These are phyloP conservation scores for Tetracentron sinense DNA, from an alignment of 164 flowering plant genomes.

Conservation along the genomic window DNA sequence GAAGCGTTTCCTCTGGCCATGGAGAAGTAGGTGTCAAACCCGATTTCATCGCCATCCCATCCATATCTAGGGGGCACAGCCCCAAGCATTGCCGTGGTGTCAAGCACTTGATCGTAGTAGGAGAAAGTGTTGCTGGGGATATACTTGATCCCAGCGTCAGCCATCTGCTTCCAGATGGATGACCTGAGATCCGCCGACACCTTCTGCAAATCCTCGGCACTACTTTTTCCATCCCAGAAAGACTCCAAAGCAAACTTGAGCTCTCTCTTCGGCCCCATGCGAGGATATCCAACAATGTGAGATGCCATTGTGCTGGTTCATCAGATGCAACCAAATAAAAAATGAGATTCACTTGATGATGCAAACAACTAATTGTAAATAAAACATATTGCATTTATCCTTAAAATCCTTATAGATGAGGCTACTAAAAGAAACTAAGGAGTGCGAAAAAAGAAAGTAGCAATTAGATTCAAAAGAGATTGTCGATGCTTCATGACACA, in stretches of 20 bases:
- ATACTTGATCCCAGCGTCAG: slow-evolving; percentile 57
- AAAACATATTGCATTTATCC: neutral
- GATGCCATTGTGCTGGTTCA: slow-evolving; percentile 64
- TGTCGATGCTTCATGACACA: neutral
- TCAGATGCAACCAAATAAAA: slow-evolving; percentile 2
- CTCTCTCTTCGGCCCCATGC: slow-evolving; percentile 84
- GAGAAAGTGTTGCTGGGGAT: slow-evolving; percentile 80
- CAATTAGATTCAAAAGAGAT: too few relatives aligned
- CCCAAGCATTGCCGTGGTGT: slow-evolving; percentile 74
- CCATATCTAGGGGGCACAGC: slow-evolving; percentile 69
- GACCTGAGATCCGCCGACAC: slow-evolving; percentile 63
- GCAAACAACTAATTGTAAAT: neutral
- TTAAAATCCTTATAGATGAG: neutral
- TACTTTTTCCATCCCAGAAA: slow-evolving; percentile 78
- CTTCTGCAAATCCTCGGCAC: slow-evolving; percentile 61
- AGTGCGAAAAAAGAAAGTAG: neutral
- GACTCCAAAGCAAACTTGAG: slow-evolving; percentile 84
- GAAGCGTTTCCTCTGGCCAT: slow-evolving; percentile 83
- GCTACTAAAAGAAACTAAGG: neutral
- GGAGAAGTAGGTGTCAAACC: slow-evolving; percentile 64
- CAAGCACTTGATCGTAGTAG: slow-evolving; percentile 67
- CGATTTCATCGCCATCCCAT: slow-evolving; percentile 75
- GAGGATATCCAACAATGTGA: slow-evolving; percentile 85
- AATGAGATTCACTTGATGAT: neutral
- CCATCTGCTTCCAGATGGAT: slow-evolving; percentile 82